Evolutionary conservation across 2,329 filamentous ascomycete genomes (phyloP).

Genomic region (Sporothrix pseudoabietina): DNA sequence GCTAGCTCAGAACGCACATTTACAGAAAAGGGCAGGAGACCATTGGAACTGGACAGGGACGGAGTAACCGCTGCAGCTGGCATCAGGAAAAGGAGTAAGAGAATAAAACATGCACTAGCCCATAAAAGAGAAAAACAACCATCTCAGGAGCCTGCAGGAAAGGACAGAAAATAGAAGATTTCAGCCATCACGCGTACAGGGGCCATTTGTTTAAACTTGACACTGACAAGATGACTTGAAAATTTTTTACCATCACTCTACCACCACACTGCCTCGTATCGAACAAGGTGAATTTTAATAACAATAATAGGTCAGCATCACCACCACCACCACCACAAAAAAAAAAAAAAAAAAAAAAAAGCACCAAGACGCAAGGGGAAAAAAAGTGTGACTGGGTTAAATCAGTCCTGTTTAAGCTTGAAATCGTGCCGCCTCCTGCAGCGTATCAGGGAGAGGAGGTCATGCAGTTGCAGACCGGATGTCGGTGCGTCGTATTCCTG

Average conservation of each 20-base stretch:
- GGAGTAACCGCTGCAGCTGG: neutral
- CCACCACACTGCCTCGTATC: neutral
- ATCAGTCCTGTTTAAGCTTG: slow-evolving; percentile 21
- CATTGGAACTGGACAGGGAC: neutral
- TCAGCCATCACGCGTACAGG: neutral
- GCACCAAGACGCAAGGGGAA: neutral
- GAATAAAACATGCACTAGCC: neutral
- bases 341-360: neutral
- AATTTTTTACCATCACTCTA: neutral
- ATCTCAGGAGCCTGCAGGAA: no score
- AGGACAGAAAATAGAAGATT: neutral
- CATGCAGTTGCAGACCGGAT: slow-evolving; percentile 18
- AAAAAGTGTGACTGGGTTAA: neutral
- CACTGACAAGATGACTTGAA: neutral
- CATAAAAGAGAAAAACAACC: no score
- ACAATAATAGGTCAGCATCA: no score
- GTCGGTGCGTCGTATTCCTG: slow-evolving; percentile 15
- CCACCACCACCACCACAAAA: no score
- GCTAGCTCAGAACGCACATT: neutral
- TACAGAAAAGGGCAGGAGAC: slow-evolving; percentile 4
- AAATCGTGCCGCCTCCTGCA: neutral
- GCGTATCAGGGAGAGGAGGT: neutral
- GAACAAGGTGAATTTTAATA: no score
- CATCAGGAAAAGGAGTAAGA: neutral
- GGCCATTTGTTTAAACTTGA: neutral